These are phyloP conservation scores for Lepiota venenata DNA, from an alignment of 768 basidiomycete genomes.

Conservation along the genomic window DNA sequence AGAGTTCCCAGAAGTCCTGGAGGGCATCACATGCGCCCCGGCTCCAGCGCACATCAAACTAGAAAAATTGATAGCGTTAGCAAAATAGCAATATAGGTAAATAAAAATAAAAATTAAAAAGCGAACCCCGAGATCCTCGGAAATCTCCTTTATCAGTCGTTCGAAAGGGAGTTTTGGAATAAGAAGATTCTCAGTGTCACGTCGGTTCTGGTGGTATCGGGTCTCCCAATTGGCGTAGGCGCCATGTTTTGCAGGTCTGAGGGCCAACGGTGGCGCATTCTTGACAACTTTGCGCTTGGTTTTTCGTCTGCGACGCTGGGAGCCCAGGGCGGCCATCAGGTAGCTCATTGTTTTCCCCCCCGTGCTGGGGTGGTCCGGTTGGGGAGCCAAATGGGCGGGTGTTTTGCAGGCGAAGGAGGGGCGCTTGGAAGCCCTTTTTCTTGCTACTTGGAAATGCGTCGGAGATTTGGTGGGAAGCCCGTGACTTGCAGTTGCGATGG, in stretches of 20 bases:
- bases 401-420: neutral
- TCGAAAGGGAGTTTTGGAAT: slow-evolving; percentile 22
- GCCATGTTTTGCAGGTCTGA: slow-evolving; percentile 4
- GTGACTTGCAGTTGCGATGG: neutral
- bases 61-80: slow-evolving; percentile 40
- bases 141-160: slow-evolving; percentile 22
- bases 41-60: slow-evolving; percentile 70
- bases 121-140: slow-evolving; percentile 4
- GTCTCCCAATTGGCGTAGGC: slow-evolving; percentile 21
- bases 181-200: slow-evolving; percentile 14
- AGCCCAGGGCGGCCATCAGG: too few relatives aligned
- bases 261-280: neutral
- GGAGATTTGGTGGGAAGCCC: neutral
- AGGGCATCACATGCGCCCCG: slow-evolving; percentile 74
- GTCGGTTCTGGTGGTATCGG: slow-evolving; percentile 18
- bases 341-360: neutral
- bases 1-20: slow-evolving; percentile 83
- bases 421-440: neutral
- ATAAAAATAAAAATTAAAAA: neutral
- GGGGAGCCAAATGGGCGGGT: neutral
- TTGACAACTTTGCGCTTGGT: neutral
- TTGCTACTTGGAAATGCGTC: neutral
- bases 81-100: slow-evolving; percentile 35
- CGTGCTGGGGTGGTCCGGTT: too few relatives aligned
- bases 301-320: neutral